Evolutionary conservation across 2,329 filamentous ascomycete species (phyloP), one percentile per base, ranked within the genome.

Genomic region (Colletotrichum abscissum): DNA sequence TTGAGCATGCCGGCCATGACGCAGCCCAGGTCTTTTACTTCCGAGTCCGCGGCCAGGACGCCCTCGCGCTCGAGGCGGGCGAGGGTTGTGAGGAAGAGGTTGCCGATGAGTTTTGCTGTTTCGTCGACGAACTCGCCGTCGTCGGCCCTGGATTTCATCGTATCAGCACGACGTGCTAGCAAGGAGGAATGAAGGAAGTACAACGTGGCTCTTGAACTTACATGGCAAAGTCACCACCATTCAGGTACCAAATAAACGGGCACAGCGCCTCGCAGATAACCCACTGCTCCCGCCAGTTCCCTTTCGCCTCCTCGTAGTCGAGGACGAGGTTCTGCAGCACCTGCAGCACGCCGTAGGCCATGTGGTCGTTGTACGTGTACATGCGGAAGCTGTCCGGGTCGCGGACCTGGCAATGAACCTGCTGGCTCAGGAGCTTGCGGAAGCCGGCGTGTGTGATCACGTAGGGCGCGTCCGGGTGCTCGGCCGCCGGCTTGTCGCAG

Each of bases 281-380:
- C 83, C 82, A 86, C 73, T 83, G 79, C 71, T 83, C 81, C 60
- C 79, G 80, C 82, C 81, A 82, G 42, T 81, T 76, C 24, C 76
- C 76, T 8, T 75, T 73, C 4, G 79, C 82, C 65, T 84, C 81
- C 3, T 77, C 75, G 55, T 84, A 85, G 63, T 85, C 81, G 6
- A 85, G 76, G 1, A 87, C 56, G 6, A 81, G 71, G 64, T 87
- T 88, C 76, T 87, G 79, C 5, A 86, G 28, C 0, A 85, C 75
- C 77, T 88, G 85, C 0, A 87, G 55, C 8, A 78, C 64, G 1
- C 85, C 86, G 57, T 85, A 86, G 4, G 71, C 78, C 5, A 64
- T 76, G 59, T 83, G 83, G 72, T 87, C 83, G 64, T 86, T 87
- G 76, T 80, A 86, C 2, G 82, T 82, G 75, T 85, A 78, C 82